These are phyloP conservation scores for Rostrohypoxylon terebratum DNA, from an alignment of 495 filamentous ascomycete species.

Conservation along the genomic window DNA sequence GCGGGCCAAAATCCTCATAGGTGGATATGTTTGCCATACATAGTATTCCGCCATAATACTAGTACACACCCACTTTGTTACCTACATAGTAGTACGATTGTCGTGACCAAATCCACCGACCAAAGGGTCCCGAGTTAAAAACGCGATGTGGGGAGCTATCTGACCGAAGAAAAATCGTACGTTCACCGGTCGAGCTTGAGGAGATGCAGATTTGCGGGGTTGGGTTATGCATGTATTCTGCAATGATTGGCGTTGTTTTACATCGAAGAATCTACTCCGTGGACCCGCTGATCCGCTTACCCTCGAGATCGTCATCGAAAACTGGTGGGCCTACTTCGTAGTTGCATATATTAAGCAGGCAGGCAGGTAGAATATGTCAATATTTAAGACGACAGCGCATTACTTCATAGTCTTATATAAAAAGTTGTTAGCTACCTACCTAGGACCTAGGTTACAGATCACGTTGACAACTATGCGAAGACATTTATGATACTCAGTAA, in stretches of 20 bases:
- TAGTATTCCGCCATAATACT: not conserved
- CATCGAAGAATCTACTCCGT: slow-evolving; percentile 11
- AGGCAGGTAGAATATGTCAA: too few species aligned
- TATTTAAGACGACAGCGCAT: not conserved
- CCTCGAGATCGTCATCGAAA: not conserved
- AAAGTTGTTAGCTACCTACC: not conserved
- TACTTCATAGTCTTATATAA: not conserved
- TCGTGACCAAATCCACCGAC: not conserved
- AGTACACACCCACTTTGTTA: not conserved
- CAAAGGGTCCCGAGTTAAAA: not conserved
- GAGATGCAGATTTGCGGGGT: slow-evolving; percentile 31
- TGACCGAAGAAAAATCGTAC: not conserved
- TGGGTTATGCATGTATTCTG: slow-evolving; percentile 3
- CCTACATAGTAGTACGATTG: not conserved
- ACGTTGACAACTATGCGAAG: not conserved
- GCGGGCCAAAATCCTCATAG: not conserved
- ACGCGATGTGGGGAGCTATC: slow-evolving; percentile 15
- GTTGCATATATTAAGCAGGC: not conserved
- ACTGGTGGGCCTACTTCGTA: slow-evolving; percentile 4
- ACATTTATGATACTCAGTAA: not conserved
- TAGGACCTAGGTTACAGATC: not conserved
- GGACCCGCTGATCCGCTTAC: slow-evolving; percentile 3
- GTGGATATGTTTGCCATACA: not conserved
- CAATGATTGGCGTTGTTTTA: slow-evolving; percentile 13
- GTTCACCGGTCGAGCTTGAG: slow-evolving; percentile 17